Evolutionary conservation across 768 basidiomycete genomes (phyloP).

Genomic region (Serendipita sp.): DNA sequence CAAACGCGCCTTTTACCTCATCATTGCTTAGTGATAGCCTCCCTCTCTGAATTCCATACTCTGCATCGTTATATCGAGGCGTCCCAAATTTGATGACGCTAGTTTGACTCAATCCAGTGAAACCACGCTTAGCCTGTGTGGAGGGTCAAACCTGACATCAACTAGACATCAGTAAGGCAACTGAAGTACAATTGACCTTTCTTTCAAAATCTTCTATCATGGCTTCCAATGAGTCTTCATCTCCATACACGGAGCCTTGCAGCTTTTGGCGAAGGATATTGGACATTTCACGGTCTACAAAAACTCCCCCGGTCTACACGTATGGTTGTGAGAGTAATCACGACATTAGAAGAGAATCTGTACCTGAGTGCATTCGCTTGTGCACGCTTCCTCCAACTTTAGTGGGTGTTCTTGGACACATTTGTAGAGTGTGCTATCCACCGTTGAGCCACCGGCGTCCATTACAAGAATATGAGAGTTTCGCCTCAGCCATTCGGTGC

Average conservation of each 20-base stretch:
- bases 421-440: background rate
- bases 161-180: background rate
- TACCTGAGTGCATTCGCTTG: background rate
- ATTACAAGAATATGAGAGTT: background rate
- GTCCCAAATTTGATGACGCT: background rate
- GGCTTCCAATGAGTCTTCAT: background rate
- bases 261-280: background rate
- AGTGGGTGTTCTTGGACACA: background rate
- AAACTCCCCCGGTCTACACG: background rate
- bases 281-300: background rate
- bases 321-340: background rate
- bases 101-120: background rate
- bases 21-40: background rate
- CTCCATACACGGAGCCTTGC: background rate
- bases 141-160: background rate
- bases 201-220: background rate
- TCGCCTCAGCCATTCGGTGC: background rate
- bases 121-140: background rate
- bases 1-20: background rate
- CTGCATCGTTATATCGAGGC: background rate
- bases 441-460: background rate
- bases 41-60: background rate
- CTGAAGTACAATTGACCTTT: background rate
- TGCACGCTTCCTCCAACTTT: background rate
- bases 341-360: background rate